Conservation (phyloP, 2,329 filamentous ascomycete species). For the Metarhizium brunneum region DNA sequence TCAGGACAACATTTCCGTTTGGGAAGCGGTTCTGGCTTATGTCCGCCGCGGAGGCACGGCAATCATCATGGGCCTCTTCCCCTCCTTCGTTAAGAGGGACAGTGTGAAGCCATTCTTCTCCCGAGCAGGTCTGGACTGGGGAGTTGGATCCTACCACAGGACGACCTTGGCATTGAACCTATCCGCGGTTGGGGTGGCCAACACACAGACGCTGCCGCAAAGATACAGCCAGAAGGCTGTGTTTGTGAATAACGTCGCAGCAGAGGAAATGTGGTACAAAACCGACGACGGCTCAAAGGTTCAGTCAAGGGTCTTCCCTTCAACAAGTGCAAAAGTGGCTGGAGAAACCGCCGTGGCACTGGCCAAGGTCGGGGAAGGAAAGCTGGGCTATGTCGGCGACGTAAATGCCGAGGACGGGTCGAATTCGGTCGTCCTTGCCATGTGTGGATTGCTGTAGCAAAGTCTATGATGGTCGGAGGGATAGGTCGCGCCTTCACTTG, state of each 20-base stretch:
- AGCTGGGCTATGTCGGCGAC: slow-evolving; percentile 21
- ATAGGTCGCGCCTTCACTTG: too few relatives aligned
- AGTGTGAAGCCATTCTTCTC: slow-evolving; percentile 12
- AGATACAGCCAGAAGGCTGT: slow-evolving; percentile 18
- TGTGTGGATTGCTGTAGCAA: slow-evolving; percentile 9
- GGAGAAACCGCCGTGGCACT: slow-evolving; percentile 15
- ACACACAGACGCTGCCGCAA: slow-evolving; percentile 9
- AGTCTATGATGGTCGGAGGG: too few relatives aligned
- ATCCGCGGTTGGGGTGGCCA: slow-evolving; percentile 5
- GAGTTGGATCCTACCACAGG: slow-evolving; percentile 11
- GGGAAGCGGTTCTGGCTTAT: slow-evolving; percentile 10
- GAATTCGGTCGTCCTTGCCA: slow-evolving; percentile 16
- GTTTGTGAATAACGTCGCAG: slow-evolving; percentile 14
- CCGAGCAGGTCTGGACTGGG: slow-evolving; percentile 14
- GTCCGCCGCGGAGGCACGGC: slow-evolving; percentile 6
- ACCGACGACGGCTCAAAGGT: slow-evolving; percentile 4
- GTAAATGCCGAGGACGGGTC: slow-evolving; percentile 16
- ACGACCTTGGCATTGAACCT: slow-evolving; percentile 14
- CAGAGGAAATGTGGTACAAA: slow-evolving; percentile 15
- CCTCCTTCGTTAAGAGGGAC: slow-evolving; percentile 2
- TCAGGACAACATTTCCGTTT: slow-evolving; percentile 3
- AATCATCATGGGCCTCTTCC: slow-evolving; percentile 9
- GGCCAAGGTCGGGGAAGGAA: slow-evolving; percentile 17
- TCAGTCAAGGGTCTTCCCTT: slow-evolving; percentile 3
- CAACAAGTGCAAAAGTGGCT: not conserved